Percentiles rank a stretch among this genome's conserved stretches.
Conservation (phyloP, 2,329 filamentous ascomycete genomes). For the Stachybotrys echinatus region DNA sequence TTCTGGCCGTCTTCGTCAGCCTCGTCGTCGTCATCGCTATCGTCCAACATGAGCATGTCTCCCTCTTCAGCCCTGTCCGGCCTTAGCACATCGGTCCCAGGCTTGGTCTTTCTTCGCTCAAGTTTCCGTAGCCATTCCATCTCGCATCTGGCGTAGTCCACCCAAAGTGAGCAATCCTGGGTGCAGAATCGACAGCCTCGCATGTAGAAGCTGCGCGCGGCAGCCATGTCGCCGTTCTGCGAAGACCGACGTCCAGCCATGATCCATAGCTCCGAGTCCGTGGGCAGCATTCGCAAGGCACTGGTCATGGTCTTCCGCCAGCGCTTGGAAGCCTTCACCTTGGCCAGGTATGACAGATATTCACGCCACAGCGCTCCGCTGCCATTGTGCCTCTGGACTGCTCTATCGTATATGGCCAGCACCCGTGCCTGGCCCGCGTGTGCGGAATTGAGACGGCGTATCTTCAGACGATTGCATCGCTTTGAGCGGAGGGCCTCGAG, state of each 20-base stretch:
- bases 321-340: conserved; percentile 59
- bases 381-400: conserved; percentile 76
- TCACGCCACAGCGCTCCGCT: conserved; percentile 81
- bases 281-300: conserved; percentile 79
- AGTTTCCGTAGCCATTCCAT: conserved; percentile 88
- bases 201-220: conserved; percentile 80
- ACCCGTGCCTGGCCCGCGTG: conserved; percentile 76
- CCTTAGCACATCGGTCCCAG: conserved; percentile 31
- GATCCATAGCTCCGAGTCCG: conserved; percentile 79
- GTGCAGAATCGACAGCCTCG: conserved; percentile 87
- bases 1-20: conserved; percentile 34
- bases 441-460: conserved; percentile 60
- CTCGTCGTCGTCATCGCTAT: conserved; percentile 40
- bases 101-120: conserved; percentile 60
- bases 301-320: conserved; percentile 60
- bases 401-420: conserved; percentile 85
- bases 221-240: conserved; percentile 77
- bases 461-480: conserved; percentile 72
- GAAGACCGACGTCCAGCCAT: conserved; percentile 77
- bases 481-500: conserved; percentile 75
- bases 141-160: conserved; percentile 87
- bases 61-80: conserved; percentile 45
- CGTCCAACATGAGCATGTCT: conserved; percentile 37
- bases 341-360: conserved; percentile 76
- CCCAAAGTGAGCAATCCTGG: conserved; percentile 67